Conservation (phyloP, 176 grass and related monocot species). For the Carex kokanica region DNA sequence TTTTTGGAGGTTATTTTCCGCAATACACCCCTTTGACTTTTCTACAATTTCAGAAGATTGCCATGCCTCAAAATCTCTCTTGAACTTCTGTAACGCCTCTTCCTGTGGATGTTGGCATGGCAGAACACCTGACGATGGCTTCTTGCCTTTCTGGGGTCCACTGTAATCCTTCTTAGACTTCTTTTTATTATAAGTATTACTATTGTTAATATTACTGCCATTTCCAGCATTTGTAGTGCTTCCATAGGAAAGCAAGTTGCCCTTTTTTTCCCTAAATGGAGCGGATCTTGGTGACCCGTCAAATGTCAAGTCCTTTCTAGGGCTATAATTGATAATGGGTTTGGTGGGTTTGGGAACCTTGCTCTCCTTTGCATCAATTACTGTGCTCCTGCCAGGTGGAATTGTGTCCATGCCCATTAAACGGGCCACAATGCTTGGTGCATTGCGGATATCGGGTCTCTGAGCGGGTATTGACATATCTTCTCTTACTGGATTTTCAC, state of each 20-base stretch:
- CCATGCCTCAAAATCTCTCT: constrained; percentile 68
- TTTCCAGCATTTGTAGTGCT: neutral
- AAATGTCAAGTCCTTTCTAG: constrained; percentile 13
- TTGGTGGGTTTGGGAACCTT: constrained; percentile 24
- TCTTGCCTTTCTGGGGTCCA: constrained; percentile 25
- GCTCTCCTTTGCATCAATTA: constrained; percentile 33
- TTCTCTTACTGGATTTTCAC: constrained; percentile 27
- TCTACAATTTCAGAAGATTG: constrained; percentile 41
- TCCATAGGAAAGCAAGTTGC: constrained; percentile 33
- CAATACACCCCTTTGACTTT: neutral
- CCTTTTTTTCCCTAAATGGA: constrained; percentile 38
- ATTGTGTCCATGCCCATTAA: constrained; percentile 79
- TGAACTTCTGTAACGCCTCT: constrained; percentile 57
- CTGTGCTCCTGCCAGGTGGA: constrained; percentile 11
- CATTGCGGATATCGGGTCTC: constrained; percentile 13
- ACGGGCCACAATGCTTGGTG: constrained; percentile 53
- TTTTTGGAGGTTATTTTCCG: constrained; percentile 11
- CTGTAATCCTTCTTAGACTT: constrained; percentile 20
- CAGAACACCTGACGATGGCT: constrained; percentile 6
- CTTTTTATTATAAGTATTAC: neutral
- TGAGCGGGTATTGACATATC: constrained; percentile 21
- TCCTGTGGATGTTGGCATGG: constrained; percentile 62
- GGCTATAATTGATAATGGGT: neutral
- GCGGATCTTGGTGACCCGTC: constrained; percentile 17
- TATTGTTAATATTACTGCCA: neutral